Conservation (phyloP, 345 rosid species). For the Limnanthes douglasii region DNA sequence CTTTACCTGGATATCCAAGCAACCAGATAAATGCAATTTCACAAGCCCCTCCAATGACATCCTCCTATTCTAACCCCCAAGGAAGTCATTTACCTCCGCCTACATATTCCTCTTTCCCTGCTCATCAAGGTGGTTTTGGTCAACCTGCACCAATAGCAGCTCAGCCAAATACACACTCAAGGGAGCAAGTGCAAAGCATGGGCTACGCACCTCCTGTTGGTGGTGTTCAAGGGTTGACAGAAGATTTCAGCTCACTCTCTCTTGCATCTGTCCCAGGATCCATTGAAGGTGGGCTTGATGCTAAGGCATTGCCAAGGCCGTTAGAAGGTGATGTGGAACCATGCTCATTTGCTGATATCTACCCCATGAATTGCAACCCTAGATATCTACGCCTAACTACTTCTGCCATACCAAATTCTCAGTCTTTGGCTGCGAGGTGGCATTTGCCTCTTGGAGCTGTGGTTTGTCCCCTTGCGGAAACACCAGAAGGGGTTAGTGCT, state of each 20-base stretch:
- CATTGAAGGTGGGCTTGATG: conserved; percentile 65
- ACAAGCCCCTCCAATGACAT: conserved; percentile 31
- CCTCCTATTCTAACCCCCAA: conserved; percentile 36
- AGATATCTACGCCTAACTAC: conserved; percentile 86
- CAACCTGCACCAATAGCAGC: conserved; percentile 23
- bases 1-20: conserved; percentile 49
- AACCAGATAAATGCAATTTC: conserved; percentile 26
- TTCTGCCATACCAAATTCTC: conserved; percentile 74
- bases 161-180: conserved; percentile 23
- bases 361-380: conserved; percentile 72
- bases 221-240: conserved; percentile 50
- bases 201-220: conserved; percentile 55
- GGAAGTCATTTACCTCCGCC: conserved; percentile 32
- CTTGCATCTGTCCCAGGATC: conserved; percentile 73
- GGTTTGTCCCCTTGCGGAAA: conserved; percentile 96
- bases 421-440: conserved; percentile 92
- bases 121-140: conserved; percentile 38
- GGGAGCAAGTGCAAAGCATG: conserved; percentile 45
- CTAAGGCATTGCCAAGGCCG: conserved; percentile 81
- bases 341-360: conserved; percentile 33
- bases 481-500: conserved; percentile 79
- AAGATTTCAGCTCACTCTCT: conserved; percentile 79
- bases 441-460: conserved; percentile 97
- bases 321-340: conserved; percentile 90
- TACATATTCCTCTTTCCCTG: conserved; percentile 30